Conservation (phyloP, 192 early-diverging fungal species). For the Mortierella antarctica region DNA sequence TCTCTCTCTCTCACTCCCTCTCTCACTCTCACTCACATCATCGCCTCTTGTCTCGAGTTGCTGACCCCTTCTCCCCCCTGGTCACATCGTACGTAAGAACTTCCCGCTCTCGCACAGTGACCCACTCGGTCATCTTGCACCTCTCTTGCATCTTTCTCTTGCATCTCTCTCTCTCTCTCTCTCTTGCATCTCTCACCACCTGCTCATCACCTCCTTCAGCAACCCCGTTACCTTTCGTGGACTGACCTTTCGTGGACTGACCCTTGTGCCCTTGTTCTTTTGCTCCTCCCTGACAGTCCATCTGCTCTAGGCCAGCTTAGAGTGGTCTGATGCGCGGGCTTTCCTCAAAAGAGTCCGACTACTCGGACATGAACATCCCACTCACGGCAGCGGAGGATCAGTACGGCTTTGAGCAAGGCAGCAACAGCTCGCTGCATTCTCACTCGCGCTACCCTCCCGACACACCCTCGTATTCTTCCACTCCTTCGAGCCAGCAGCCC, state of each 20-base stretch:
- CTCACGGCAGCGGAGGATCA: constrained; percentile 47
- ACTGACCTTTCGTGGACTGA: background rate
- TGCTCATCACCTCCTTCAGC: background rate
- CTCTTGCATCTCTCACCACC: too few species aligned
- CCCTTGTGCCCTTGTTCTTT: background rate
- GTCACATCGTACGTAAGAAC: background rate
- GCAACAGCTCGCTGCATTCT: constrained; percentile 11
- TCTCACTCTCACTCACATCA: background rate
- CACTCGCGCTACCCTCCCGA: constrained; percentile 38
- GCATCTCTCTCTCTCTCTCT: background rate
- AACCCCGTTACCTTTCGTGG: too few species aligned
- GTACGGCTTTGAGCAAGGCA: constrained; percentile 23
- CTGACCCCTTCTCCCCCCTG: background rate
- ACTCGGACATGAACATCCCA: constrained; percentile 57
- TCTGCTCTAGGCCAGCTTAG: background rate
- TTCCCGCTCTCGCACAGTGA: background rate
- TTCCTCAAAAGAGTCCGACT: constrained; percentile 56
- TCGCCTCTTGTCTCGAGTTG: background rate
- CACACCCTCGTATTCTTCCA: constrained; percentile 4
- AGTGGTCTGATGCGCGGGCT: constrained; percentile 43
- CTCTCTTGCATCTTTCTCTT: background rate
- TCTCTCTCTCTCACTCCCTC: background rate
- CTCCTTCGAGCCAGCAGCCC: background rate
- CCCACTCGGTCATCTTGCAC: background rate
- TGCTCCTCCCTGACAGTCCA: background rate